Base-by-base conservation (phyloP, 108 stramenopile genomes). In the Skeletonema marinoi region DNA sequence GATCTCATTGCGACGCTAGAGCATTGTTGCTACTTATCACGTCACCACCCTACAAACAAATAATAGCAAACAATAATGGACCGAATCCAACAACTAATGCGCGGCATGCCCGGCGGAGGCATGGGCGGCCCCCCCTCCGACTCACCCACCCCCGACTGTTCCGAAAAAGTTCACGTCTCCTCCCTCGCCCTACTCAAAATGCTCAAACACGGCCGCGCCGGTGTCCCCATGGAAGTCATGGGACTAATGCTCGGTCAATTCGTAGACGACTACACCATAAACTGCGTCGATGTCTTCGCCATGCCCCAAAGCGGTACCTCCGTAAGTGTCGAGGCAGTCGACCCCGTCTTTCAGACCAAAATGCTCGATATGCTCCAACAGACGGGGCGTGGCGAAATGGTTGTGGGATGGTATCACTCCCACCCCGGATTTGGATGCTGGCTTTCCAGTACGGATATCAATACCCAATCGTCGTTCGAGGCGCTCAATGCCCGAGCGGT, bases 191-290 rank as follows among this genome's bases (percentile, higher is more conserved):
- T 99, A 58, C 86, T 99, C 66, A 99, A 99, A 88, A 99, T 99
- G 99, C 92, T 99, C 63, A 99, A 99, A 81, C 99, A 99, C 84
- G 99, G 99, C 14, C 97, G 99, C 6, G 98, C 99, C 65, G 99
- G 99, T 4, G 99, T 99, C 51, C 99, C 99, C 33, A 99, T 99
- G 98, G 98, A 99, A 87, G 98, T 99, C 62, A 99, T 99, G 99
- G 99, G 99, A 16, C 89, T 99, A 60, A 98, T 99, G 99, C 89
- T 99, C 66, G 99, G 99, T 39, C 94, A 98, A 70, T 99, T 99
- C 74, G 98, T 99, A 25, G 98, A 99, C 83, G 99, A 99, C 59
- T 99, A 99, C 88, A 98, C 98, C 60, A 98, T 99, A 71, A 96
- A 98, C 71, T 98, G 98, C 81, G 97, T 99, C 13, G 99, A 99